A percentile compares a stretch with the other conserved stretches of the same genome.
phyloP scores from a whole-genome alignment of 768 basidiomycete genomes.

The Sporobolomyces pararoseus region DNA sequence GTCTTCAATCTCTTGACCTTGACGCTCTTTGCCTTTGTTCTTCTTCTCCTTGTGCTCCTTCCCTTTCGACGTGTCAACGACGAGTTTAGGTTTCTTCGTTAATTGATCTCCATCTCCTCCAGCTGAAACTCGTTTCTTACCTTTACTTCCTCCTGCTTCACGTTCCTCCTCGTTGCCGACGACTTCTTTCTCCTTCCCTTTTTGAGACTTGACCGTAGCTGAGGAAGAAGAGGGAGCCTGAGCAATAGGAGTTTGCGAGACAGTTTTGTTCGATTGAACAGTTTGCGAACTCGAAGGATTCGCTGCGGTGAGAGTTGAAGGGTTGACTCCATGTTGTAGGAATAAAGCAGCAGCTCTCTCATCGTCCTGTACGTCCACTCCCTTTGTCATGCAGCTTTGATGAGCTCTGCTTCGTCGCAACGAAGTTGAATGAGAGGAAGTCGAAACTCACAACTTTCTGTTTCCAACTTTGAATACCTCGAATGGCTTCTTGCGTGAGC shows the following conservation, averaged over 20 bases:
- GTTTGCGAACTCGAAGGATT: not conserved
- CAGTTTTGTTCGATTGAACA: not conserved
- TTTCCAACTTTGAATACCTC: conserved; percentile 8
- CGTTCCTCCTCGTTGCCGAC: not conserved
- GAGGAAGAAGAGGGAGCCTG: too few species aligned
- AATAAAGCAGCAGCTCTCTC: not conserved
- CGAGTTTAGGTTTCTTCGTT: not conserved
- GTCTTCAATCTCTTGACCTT: not conserved
- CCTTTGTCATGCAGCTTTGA: too few species aligned
- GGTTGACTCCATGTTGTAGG: not conserved
- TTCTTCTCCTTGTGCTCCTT: not conserved
- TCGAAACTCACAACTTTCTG: not conserved
- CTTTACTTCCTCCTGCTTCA: not conserved
- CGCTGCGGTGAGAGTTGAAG: too few species aligned
- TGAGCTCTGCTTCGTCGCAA: too few species aligned
- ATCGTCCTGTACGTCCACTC: not conserved
- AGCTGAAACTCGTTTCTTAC: not conserved
- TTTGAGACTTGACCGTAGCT: not conserved
- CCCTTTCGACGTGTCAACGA: not conserved
- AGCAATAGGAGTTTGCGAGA: too few species aligned
- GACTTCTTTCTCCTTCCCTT: not conserved
- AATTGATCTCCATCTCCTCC: not conserved
- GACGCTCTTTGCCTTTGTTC: not conserved
- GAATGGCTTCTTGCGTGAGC: not conserved
- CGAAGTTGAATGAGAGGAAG: not conserved